These are phyloP conservation scores for Boletus vermiculosoides DNA, from an alignment of 768 basidiomycete genomes.

Conservation along the genomic window DNA sequence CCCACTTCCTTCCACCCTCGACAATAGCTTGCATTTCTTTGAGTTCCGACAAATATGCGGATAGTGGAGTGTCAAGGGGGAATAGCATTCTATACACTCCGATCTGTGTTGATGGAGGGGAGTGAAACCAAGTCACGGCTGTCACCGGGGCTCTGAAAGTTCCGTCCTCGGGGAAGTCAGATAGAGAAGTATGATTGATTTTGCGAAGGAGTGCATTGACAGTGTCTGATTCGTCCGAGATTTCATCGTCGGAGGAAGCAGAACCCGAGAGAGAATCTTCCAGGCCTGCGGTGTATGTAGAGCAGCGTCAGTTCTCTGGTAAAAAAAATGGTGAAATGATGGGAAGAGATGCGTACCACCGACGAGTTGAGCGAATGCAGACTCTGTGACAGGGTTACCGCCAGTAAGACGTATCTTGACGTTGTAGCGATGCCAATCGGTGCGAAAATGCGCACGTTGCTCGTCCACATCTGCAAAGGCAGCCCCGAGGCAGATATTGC, in stretches of 20 bases:
- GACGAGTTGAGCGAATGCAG: slow-evolving; percentile 72
- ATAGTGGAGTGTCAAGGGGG: slow-evolving; percentile 42
- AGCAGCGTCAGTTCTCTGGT: neutral
- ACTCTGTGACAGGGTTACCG: slow-evolving; percentile 60
- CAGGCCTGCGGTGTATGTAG: slow-evolving; percentile 43
- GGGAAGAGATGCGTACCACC: slow-evolving; percentile 55
- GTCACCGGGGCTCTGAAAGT: slow-evolving; percentile 50
- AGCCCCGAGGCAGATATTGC: slow-evolving; percentile 70
- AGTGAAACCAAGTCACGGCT: slow-evolving; percentile 88
- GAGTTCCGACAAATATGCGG: slow-evolving; percentile 58
- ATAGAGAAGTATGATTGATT: slow-evolving; percentile 46
- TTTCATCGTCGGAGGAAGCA: slow-evolving; percentile 62
- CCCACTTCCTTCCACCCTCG: slow-evolving; percentile 73
- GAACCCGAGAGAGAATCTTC: slow-evolving; percentile 93
- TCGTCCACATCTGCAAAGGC: slow-evolving; percentile 73
- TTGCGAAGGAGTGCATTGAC: slow-evolving; percentile 68
- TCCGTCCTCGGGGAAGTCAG: slow-evolving; percentile 44
- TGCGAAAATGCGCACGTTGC: slow-evolving; percentile 83
- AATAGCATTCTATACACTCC: slow-evolving; percentile 84
- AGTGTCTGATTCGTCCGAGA: slow-evolving; percentile 60
- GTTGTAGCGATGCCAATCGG: slow-evolving; percentile 99
- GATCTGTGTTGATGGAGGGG: slow-evolving; percentile 82
- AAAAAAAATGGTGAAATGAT: neutral
- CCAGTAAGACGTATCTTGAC: slow-evolving; percentile 77
- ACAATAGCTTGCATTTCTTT: slow-evolving; percentile 58